Evolutionary conservation across 805 yeast genomes (phyloP), one percentile per base, ranked within the genome.

Genomic region (Starmerella vaccinii): DNA sequence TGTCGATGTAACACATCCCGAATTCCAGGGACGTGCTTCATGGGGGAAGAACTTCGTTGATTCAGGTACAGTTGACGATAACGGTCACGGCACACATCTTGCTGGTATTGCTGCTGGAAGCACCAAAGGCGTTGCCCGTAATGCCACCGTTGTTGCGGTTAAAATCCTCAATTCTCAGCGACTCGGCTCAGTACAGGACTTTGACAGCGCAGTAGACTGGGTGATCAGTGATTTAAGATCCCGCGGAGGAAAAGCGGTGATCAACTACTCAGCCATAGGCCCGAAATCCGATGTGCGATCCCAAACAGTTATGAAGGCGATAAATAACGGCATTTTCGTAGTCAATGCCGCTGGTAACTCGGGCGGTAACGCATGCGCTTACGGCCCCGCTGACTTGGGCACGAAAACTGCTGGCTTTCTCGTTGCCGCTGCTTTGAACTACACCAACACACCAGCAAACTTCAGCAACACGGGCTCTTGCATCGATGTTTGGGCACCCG

Each of bases 71-170:
- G 87, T 81, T 58, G 95, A 89, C 65, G 92, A 87, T 48, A 84
- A 85, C 61, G 97, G 96, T 47, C 97, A 88, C 68, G 97, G 97
- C 63, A 86, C 95, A 42, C 97, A 88, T 64, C 86, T 94, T 71
- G 95, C 96, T n/a, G 97, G 95, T 69, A 87, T 94, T 32, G 85
- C 89, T 61, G 95, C 82, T 46, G 83, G 92, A 21, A 72, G 73
- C 54, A 71, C 77, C 47, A 85, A 81, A 57, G 95, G 95, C 70
- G 85, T 86, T 49, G 89, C 95, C 50, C 86, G 87, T 68, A 72
- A 77, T 47, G 92, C 89, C 9, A 73, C 80, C 19, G 67, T 86
- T 49, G 87, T 83, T 60, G 94, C 94, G 27, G 84, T 86, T 53
- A 85, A 86, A 66, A 95, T 86, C 9, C 74, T 86, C n/a, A 50